phyloP scores from a whole-genome alignment of 257 asterid genomes.

The Jasminum sambac region DNA sequence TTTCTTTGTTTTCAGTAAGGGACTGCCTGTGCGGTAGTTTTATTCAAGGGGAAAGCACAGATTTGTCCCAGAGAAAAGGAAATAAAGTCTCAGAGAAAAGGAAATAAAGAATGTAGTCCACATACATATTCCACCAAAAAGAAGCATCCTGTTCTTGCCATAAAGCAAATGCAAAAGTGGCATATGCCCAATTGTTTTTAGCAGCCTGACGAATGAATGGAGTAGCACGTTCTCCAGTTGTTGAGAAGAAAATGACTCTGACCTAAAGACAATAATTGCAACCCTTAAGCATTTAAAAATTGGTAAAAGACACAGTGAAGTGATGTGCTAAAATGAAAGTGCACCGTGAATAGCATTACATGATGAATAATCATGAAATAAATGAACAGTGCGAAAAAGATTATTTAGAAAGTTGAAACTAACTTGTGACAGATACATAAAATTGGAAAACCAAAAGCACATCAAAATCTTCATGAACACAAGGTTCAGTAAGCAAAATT shows the following conservation, averaged over 20 bases:
- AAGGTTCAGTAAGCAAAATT: not conserved
- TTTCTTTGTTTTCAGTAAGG: not conserved
- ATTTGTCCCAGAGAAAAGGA: not conserved
- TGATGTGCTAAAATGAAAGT: slow-evolving; percentile 8
- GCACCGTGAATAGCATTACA: not conserved
- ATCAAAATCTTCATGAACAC: not conserved
- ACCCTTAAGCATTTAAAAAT: slow-evolving; percentile 7
- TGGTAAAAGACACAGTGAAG: slow-evolving; percentile 6
- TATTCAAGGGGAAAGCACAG: not conserved
- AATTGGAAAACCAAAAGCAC: not conserved
- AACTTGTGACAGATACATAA: not conserved
- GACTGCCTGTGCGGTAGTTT: not conserved
- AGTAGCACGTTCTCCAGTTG: slow-evolving; percentile 93
- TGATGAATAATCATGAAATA: not conserved
- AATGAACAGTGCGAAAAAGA: not conserved
- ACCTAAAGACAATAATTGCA: slow-evolving; percentile 50
- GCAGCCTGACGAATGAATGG: slow-evolving; percentile 91
- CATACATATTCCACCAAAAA: slow-evolving; percentile 91
- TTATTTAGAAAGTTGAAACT: not conserved
- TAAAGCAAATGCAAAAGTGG: slow-evolving; percentile 68
- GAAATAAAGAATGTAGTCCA: slow-evolving; percentile 13
- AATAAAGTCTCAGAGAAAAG: not conserved
- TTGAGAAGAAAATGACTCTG: slow-evolving; percentile 83
- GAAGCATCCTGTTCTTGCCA: slow-evolving; percentile 85
- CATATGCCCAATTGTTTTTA: slow-evolving; percentile 61